Evolutionary conservation across 1,284 basidiomycete genomes (phyloP).

Genomic region (Cyathus olla): DNA sequence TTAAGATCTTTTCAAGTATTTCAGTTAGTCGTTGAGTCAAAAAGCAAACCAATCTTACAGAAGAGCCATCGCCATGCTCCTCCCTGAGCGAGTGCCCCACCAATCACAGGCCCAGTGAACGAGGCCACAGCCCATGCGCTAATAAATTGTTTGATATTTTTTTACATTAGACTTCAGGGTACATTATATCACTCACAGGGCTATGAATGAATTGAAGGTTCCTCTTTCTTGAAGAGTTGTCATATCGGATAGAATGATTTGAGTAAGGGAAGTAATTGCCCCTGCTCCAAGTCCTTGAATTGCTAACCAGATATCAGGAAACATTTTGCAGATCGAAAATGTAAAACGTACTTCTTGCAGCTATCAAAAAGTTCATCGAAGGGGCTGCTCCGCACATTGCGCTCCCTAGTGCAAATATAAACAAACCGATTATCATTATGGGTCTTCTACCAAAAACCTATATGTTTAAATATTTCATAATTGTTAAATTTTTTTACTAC

Average conservation of each 20-base stretch:
- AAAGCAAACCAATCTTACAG: conserved; percentile 11
- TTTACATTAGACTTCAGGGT: conserved; percentile 3
- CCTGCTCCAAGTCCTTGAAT: conserved; percentile 49
- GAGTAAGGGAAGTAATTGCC: conserved; percentile 47
- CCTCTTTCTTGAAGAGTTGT: conserved; percentile 50
- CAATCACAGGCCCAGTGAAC: conserved; percentile 25
- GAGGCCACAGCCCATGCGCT: conserved; percentile 21
- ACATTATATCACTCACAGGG: conserved; percentile 17
- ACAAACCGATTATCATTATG: conserved; percentile 12
- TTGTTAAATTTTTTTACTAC: background rate
- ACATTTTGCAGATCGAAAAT: background rate
- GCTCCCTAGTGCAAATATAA: conserved; percentile 20
- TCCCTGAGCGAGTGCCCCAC: conserved; percentile 21
- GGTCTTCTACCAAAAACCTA: conserved; percentile 24
- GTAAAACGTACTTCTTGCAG: conserved; percentile 13
- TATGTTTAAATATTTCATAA: background rate
- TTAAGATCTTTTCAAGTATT: conserved; percentile 47
- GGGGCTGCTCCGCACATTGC: conserved; percentile 17
- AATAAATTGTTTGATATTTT: background rate
- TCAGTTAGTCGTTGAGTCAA: background rate
- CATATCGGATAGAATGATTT: conserved; percentile 55
- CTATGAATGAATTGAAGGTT: conserved; percentile 33
- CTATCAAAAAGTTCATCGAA: conserved; percentile 21
- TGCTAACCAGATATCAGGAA: conserved; percentile 1
- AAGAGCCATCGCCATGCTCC: conserved; percentile 38